Evolutionary conservation across 495 filamentous ascomycete genomes (phyloP).

Genomic region (Sporormia fimetaria): DNA sequence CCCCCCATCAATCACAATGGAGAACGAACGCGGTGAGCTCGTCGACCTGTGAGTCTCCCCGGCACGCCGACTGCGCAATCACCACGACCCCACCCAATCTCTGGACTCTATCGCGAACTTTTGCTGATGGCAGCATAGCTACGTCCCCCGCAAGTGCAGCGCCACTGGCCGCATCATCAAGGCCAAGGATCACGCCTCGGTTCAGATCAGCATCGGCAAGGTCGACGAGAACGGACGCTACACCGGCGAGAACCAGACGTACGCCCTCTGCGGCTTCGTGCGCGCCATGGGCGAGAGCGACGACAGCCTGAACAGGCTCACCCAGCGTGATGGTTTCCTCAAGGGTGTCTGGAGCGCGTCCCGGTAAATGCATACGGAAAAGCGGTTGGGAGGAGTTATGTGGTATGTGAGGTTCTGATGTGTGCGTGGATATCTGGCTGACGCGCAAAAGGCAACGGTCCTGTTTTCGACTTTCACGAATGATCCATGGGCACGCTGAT

Average conservation of each 20-base stretch:
- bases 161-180: slow-evolving; percentile 77
- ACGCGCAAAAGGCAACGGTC: slow-evolving; percentile 6
- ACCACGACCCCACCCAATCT: background rate
- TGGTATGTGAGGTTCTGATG: slow-evolving; percentile 5
- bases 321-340: slow-evolving; percentile 89
- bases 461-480: no score
- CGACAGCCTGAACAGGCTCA: slow-evolving; percentile 87
- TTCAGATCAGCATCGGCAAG: slow-evolving; percentile 38
- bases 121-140: slow-evolving; percentile 42
- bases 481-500: no score
- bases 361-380: slow-evolving; percentile 50
- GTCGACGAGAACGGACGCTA: slow-evolving; percentile 67
- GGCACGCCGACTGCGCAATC: slow-evolving; percentile 1
- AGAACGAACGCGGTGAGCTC: slow-evolving; percentile 97
- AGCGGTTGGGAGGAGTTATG: slow-evolving; percentile 4
- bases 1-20: slow-evolving; percentile 44
- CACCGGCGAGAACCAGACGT: slow-evolving; percentile 93
- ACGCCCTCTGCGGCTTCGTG: slow-evolving; percentile 96
- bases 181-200: slow-evolving; percentile 61
- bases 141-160: slow-evolving; percentile 79
- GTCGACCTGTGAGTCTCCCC: slow-evolving; percentile 77
- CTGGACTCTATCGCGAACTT: background rate
- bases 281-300: slow-evolving; percentile 95
- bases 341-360: slow-evolving; percentile 86
- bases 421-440: slow-evolving; percentile 8